Conservation (phyloP, 108 stramenopile genomes). For the Schizochytrium sp. region DNA sequence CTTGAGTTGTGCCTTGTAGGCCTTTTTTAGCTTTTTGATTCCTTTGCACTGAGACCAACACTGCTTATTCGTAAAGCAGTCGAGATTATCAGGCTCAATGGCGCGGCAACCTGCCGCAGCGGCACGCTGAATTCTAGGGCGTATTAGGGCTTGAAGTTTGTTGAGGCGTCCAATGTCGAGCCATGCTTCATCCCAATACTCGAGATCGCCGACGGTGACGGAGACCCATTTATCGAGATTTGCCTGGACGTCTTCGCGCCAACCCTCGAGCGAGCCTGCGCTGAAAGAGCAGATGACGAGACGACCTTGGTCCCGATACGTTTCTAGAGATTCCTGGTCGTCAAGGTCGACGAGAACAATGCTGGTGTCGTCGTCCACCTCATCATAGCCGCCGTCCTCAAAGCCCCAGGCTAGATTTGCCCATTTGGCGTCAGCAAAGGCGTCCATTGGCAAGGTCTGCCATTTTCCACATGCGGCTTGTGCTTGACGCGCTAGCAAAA, state of each 20-base stretch:
- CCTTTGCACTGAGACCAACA: not conserved
- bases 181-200: not conserved
- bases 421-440: not conserved
- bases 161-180: not conserved
- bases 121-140: not conserved
- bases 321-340: not conserved
- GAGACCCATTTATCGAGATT: not conserved
- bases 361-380: not conserved
- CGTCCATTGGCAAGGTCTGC: not conserved
- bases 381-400: not conserved
- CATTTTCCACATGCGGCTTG: not conserved
- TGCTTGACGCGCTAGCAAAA: not conserved
- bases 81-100: not conserved
- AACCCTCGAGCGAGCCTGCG: not conserved
- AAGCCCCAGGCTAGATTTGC: not conserved
- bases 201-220: not conserved
- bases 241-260: not conserved
- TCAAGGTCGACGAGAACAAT: conserved; percentile 9
- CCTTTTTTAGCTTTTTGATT: not conserved
- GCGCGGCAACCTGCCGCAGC: not conserved
- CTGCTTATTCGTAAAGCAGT: not conserved
- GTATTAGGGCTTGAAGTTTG: not conserved
- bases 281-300: not conserved
- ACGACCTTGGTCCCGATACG: not conserved
- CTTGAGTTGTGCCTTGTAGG: not conserved